Base-by-base conservation (phyloP, 2,329 filamentous ascomycete genomes). In the Nothopassalora personata region DNA sequence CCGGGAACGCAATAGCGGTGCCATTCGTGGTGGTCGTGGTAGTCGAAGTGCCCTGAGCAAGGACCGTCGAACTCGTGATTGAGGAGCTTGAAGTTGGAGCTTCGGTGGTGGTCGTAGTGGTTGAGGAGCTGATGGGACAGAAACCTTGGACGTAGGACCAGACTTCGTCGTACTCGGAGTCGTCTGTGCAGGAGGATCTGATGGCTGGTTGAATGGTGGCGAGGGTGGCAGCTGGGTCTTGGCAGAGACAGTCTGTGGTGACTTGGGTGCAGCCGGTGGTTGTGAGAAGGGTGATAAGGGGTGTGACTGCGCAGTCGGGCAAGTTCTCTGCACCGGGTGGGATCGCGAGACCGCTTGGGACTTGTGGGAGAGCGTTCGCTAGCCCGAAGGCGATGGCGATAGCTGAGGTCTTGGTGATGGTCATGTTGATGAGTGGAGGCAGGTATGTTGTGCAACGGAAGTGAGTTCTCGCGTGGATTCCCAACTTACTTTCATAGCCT, bases 281-380 rank as follows among this genome's bases (percentile, higher is more conserved):
- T 31, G 54, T 57, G 36, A 65, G 56, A 30, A 57, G 51, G 6
- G 59, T 11, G 43, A 60, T 56, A 3, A 64, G 57, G n/a, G 59
- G 54, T 19, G 49, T 52, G 28, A 54, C 53, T 13, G 63, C 63
- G 61, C 61, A 65, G 36, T 57, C n/a, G 27, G 63, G 63, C n/a
- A 64, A 58, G 28, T 57, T 19, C 18, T 36, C 39, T 1, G 50
- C 30, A n/a, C 36, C 39, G 6, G 56, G 15, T 19, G 56, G 56
- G n/a, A 58, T 46, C 10, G 11, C 33, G 28, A 27, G 34, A 28
- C 30, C 51, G 43, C 8, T 45, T 48, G 54, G 54, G 18, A 34
- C 39, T 62, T 64, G 60, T 33, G 62, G 58, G 8, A 31, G 28
- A n/a, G 56, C 50, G 30, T 45, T 49, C 7, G 50, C 39, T 23